Conservation (phyloP, 345 rosid genomes). For the Gossypium bickii region DNA sequence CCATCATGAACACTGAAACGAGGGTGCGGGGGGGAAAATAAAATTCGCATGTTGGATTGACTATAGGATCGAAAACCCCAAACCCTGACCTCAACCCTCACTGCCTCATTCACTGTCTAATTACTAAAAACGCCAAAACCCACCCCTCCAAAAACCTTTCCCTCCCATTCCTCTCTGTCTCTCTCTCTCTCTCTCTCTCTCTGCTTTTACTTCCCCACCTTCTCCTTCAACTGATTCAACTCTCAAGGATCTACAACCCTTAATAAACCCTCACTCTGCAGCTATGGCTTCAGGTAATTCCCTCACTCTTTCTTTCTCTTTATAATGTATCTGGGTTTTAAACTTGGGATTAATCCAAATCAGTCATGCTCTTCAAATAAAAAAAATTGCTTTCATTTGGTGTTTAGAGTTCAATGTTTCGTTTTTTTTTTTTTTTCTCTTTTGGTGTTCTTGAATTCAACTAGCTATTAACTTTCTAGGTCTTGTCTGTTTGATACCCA, state of each 20-base stretch:
- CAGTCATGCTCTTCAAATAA: background rate
- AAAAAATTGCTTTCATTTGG: background rate
- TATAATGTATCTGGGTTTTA: background rate
- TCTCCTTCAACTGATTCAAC: background rate
- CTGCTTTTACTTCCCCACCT: background rate
- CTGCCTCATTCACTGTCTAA: background rate
- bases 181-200: background rate
- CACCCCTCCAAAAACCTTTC: background rate
- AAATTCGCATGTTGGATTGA: background rate
- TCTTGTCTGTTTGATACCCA: conserved; percentile 1
- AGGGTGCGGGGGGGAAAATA: too few species aligned
- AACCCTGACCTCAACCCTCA: background rate
- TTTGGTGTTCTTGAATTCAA: background rate
- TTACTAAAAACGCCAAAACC: background rate
- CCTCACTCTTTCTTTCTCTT: background rate
- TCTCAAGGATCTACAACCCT: background rate
- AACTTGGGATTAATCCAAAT: background rate
- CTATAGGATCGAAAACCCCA: background rate
- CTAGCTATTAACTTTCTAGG: background rate
- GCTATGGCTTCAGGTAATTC: conserved; percentile 6
- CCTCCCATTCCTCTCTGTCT: background rate
- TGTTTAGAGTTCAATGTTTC: background rate
- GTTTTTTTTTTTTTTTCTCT: background rate
- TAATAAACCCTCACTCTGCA: background rate
- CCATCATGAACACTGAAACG: too few species aligned